Conservation (phyloP, 192 early-diverging fungal species). For the Entomortierella chlamydospora region DNA sequence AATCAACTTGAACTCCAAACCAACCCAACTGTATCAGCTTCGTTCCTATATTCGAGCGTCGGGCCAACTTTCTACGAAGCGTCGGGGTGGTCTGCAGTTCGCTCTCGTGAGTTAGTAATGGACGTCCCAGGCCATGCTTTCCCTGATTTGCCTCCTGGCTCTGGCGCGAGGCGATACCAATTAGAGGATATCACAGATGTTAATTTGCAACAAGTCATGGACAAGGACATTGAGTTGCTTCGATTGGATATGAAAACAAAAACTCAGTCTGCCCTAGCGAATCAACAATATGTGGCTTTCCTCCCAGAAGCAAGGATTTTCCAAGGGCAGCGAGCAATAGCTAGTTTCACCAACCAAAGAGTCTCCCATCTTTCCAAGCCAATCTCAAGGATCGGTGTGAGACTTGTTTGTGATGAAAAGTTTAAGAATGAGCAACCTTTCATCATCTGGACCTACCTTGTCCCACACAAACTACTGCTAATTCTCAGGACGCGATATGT, state of each 20-base stretch:
- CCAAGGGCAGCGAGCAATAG: not conserved
- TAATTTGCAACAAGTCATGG: not conserved
- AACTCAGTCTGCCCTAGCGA: not conserved
- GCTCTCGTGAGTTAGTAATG: slow-evolving; percentile 8
- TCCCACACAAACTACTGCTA: not conserved
- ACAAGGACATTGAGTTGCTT: slow-evolving; percentile 10
- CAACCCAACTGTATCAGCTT: not conserved
- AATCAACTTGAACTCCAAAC: slow-evolving; percentile 2
- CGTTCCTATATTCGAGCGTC: slow-evolving; percentile 12
- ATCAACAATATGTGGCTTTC: not conserved
- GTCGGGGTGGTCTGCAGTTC: not conserved
- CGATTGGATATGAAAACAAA: not conserved
- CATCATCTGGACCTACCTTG: slow-evolving; percentile 13
- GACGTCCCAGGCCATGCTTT: not conserved
- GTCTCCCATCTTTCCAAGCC: not conserved
- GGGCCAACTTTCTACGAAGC: slow-evolving; percentile 12
- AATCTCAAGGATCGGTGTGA: slow-evolving; percentile 6
- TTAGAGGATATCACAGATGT: slow-evolving; percentile 6
- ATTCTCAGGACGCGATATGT: slow-evolving; percentile 12
- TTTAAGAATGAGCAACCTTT: not conserved
- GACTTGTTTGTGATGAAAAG: not conserved
- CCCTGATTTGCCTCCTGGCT: not conserved
- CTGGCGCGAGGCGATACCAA: not conserved
- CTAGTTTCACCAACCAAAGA: not conserved
- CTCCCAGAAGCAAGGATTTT: slow-evolving; percentile 5